Percentiles rank a stretch among this genome's conserved stretches.
Evolutionary conservation across 1,284 basidiomycete genomes (phyloP).

Genomic region (Leccinum fallax): DNA sequence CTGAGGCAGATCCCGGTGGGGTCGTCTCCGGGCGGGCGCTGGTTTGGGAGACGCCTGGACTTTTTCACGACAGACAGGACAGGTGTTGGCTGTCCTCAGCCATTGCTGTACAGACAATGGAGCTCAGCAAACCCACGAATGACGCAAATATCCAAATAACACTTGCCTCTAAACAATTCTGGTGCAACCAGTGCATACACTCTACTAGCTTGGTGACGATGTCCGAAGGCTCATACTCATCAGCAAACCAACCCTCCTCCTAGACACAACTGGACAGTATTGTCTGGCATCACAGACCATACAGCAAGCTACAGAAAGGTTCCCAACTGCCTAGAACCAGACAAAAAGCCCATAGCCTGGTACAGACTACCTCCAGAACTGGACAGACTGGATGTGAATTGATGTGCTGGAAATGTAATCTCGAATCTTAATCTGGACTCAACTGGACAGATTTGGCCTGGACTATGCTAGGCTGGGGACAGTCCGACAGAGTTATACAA

Average conservation of each 20-base stretch:
- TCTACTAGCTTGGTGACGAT: conserved; percentile 61
- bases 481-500: too few species aligned
- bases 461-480: not conserved
- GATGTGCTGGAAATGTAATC: not conserved
- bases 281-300: not conserved
- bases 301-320: not conserved
- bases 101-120: conserved; percentile 51
- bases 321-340: not conserved
- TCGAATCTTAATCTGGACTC: not conserved
- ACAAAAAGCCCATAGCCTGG: not conserved
- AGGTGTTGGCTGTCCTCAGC: conserved; percentile 64
- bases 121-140: not conserved
- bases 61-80: conserved; percentile 64
- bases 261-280: not conserved
- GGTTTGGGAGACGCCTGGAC: conserved; percentile 40
- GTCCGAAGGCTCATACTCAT: conserved; percentile 58
- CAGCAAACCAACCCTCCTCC: not conserved
- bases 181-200: conserved; percentile 77
- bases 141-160: not conserved
- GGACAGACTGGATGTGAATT: not conserved
- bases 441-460: not conserved
- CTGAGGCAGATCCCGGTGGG: conserved; percentile 8
- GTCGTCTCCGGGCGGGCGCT: conserved; percentile 24
- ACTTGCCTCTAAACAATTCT: conserved; percentile 67
- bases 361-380: not conserved